A percentile compares a stretch with the other conserved stretches of the same genome.
phyloP scores from a whole-genome alignment of 805 yeast genomes.

The Kluyveromyces aestuarii region DNA sequence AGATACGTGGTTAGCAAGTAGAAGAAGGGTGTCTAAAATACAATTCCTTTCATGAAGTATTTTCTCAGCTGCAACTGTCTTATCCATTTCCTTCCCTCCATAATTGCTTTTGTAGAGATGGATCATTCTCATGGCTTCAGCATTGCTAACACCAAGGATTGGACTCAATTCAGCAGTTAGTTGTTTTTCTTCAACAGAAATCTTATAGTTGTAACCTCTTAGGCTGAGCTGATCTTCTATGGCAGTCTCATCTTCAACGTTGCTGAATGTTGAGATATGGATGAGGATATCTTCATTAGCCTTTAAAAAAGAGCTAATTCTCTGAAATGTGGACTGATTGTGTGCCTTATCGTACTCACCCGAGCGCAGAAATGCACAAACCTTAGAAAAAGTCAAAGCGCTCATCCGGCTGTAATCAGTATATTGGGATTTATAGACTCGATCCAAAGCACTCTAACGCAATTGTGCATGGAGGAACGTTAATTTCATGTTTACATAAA shows the following conservation, averaged over 20 bases:
- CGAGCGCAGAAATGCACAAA: conserved; percentile 13
- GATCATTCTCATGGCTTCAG: conserved; percentile 43
- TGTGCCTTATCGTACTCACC: conserved; percentile 6
- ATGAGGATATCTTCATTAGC: conserved; percentile 8
- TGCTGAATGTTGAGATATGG: conserved; percentile 8
- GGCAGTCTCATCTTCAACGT: background rate
- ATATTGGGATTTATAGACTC: no score
- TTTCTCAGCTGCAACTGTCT: conserved; percentile 28
- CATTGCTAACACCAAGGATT: conserved; percentile 31
- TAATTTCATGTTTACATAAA: background rate
- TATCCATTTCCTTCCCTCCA: conserved; percentile 26
- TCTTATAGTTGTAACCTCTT: conserved; percentile 33
- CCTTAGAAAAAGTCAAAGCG: conserved; percentile 10
- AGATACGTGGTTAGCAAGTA: conserved; percentile 17
- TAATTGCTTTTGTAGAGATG: conserved; percentile 31
- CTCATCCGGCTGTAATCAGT: background rate
- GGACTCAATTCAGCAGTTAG: conserved; percentile 35
- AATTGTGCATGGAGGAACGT: background rate
- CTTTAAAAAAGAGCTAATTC: conserved; percentile 11
- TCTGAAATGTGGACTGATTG: conserved; percentile 7
- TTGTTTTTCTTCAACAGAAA: conserved; percentile 29
- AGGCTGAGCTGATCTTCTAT: conserved; percentile 22
- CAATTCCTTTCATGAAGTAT: conserved; percentile 43
- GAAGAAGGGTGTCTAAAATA: conserved; percentile 34
- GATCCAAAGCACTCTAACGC: background rate